These are phyloP conservation scores for Trichophaea hybrida DNA, from an alignment of 2,329 filamentous ascomycete genomes.

Conservation along the genomic window DNA sequence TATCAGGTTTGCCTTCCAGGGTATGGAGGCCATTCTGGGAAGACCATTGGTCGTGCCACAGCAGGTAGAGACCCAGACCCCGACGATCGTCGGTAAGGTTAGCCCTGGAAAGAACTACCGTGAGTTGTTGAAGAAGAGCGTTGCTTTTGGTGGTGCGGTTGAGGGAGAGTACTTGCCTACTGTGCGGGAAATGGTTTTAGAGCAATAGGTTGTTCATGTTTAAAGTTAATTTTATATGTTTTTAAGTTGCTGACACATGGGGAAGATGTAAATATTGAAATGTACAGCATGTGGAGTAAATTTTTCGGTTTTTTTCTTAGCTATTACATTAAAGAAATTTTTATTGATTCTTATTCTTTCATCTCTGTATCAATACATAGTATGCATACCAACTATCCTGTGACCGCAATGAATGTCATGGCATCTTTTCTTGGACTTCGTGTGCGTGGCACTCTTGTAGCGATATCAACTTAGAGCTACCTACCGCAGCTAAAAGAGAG, in stretches of 20 bases:
- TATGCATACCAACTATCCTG: no score
- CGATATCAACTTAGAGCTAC: no score
- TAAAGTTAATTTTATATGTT: not conserved
- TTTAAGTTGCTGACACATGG: not conserved
- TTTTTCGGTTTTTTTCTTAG: not conserved
- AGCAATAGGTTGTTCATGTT: not conserved
- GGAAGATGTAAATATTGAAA: constrained; percentile 1
- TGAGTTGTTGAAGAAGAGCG: constrained; percentile 39
- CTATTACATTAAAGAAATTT: no score
- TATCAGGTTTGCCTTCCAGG: constrained; percentile 46
- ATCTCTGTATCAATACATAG: no score
- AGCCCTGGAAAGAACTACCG: constrained; percentile 42
- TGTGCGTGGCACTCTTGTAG: no score
- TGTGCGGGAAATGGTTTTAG: constrained; percentile 37
- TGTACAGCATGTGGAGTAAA: not conserved
- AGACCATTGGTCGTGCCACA: constrained; percentile 41
- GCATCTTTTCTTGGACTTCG: no score
- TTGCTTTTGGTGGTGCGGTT: constrained; percentile 36
- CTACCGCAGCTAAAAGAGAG: no score
- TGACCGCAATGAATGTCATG: no score
- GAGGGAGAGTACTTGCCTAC: constrained; percentile 34
- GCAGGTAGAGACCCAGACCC: constrained; percentile 39
- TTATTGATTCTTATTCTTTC: no score
- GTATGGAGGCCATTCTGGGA: constrained; percentile 44
- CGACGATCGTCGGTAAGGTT: constrained; percentile 43